Base-by-base conservation (phyloP, 2,329 filamentous ascomycete species). In the Claviceps arundinis region DNA sequence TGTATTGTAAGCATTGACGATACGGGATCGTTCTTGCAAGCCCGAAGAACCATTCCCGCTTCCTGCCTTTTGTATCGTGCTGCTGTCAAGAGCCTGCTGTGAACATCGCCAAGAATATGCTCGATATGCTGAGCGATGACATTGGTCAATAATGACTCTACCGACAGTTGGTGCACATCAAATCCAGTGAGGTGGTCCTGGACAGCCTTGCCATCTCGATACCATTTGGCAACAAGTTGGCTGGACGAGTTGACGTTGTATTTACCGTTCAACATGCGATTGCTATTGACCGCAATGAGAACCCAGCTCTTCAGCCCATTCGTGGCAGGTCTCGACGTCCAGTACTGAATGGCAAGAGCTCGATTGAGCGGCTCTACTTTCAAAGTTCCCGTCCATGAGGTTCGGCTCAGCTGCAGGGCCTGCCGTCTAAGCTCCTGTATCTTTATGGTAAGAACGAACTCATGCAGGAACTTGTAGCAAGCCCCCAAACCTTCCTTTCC, bases 281-380 rank as follows among this genome's bases (percentile, higher is more conserved):
- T 84, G 62, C 83, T 89, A 54, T 82, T 77, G 38, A 95, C 79
- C 9, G 89, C 90, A 49, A 98, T 74, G 57, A 97, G 84, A 47
- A 98, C 74, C 91, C 93, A 98, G 64, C 83, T 95, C 71, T 94
- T 95, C 16, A 78, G 74, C 1, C 80, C 80, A 42, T 71, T 71
- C 34, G 68, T 63, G 4, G 61, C 58, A 19, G 61, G 57, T 13
- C 82, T 80, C 49, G 79, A 77, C 16, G 79, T 74, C 93, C 93
- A 98, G 68, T 98, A 98, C 62, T 96, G 90, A 37, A 98, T 78
- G 9, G 89, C 81, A 53, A 98, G 72, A 30, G 85, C 85, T 55
- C 93, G 80, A 64, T 93, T 87, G 40, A 95, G 74, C 30, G 83
- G 75, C 63, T 96, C 88, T 16, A 95, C 77, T 60, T 80, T 81